phyloP scores from a whole-genome alignment of 805 yeast species.

The Novakomyces olei region DNA sequence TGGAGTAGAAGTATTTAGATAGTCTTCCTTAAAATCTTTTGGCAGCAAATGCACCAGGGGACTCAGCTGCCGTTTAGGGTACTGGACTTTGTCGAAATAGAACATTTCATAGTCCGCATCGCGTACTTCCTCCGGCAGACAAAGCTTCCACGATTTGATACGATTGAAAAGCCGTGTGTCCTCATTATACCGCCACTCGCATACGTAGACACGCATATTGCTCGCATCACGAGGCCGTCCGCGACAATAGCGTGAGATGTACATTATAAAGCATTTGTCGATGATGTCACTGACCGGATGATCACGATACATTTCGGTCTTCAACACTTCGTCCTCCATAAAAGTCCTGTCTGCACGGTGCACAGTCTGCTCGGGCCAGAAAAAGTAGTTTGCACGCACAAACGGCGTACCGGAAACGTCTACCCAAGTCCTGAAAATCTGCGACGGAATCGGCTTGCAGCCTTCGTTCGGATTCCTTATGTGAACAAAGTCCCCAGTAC shows the following conservation, averaged over 20 bases:
- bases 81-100: conserved; percentile 53
- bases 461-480: conserved; percentile 73
- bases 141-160: conserved; percentile 95
- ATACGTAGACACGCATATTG: conserved; percentile 52
- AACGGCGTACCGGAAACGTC: conserved; percentile 56
- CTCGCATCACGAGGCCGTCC: conserved; percentile 74
- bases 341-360: conserved; percentile 77
- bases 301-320: conserved; percentile 90
- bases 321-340: conserved; percentile 84
- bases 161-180: conserved; percentile 75
- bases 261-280: conserved; percentile 87
- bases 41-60: conserved; percentile 66
- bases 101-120: conserved; percentile 30
- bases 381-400: conserved; percentile 93
- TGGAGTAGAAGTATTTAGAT: conserved; percentile 36
- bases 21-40: conserved; percentile 45
- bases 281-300: conserved; percentile 72
- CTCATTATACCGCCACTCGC: conserved; percentile 88
- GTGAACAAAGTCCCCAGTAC: conserved; percentile 89
- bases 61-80: conserved; percentile 54
- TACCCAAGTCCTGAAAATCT: conserved; percentile 81
- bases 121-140: conserved; percentile 89
- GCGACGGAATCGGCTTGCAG: conserved; percentile 78
- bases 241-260: conserved; percentile 80
- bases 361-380: conserved; percentile 93